Conservation (phyloP, 805 yeast genomes). For the Metschnikowia cerradonensis region DNA sequence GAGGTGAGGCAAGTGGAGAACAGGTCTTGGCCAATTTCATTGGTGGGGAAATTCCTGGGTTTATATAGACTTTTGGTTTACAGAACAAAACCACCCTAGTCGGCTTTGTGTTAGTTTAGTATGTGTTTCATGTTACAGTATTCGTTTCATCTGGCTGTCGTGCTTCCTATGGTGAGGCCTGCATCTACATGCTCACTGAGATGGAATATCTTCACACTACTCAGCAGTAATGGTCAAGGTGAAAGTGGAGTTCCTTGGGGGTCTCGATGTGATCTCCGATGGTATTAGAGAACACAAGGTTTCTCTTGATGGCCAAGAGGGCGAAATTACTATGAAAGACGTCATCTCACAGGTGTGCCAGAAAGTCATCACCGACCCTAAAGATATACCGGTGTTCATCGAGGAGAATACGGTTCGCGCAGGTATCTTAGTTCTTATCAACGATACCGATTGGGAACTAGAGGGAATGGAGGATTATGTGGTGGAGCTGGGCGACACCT, state of each 20-base stretch:
- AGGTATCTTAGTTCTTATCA: constrained; percentile 85
- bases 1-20: no score
- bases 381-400: constrained; percentile 68
- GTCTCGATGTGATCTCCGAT: constrained; percentile 74
- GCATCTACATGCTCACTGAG: constrained; percentile 1
- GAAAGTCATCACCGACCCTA: constrained; percentile 53
- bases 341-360: constrained; percentile 53
- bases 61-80: background rate
- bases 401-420: constrained; percentile 84
- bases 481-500: constrained; percentile 69
- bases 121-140: no score
- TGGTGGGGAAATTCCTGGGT: no score
- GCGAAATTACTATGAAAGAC: constrained; percentile 44
- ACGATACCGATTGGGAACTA: constrained; percentile 95
- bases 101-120: background rate
- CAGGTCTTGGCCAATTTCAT: no score
- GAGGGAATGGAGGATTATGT: constrained; percentile 83
- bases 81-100: background rate
- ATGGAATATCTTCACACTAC: background rate
- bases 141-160: no score
- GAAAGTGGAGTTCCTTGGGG: constrained; percentile 58
- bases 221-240: constrained; percentile 25
- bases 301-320: constrained; percentile 39
- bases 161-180: background rate
- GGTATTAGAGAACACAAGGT: constrained; percentile 54